These are phyloP conservation scores for Hordeum vulgare DNA, from an alignment of 176 grass and related monocot genomes.

Conservation along the genomic window DNA sequence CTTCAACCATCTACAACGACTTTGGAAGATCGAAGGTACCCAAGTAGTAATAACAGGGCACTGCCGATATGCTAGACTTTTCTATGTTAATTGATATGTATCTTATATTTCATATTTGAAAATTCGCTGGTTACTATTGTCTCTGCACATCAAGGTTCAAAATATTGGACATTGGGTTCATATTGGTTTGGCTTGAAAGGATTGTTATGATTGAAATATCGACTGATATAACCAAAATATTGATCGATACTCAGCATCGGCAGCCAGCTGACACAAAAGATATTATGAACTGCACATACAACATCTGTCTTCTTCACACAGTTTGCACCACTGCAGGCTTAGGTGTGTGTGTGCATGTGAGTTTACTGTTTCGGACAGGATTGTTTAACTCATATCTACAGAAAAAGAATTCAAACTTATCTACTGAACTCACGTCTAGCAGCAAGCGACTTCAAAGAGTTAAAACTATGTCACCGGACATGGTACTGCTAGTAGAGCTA, in stretches of 20 bases:
- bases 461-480: background rate
- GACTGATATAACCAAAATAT: background rate
- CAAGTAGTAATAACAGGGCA: background rate
- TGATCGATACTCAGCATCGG: background rate
- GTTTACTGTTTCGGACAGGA: background rate
- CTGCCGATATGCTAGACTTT: background rate
- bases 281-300: background rate
- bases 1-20: conserved; percentile 71
- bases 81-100: background rate
- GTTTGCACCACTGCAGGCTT: background rate
- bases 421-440: background rate
- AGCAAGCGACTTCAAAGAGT: background rate
- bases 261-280: too few relatives aligned
- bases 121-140: background rate
- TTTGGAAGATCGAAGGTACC: conserved; percentile 72
- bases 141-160: background rate
- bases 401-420: background rate
- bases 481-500: background rate
- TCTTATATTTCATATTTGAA: background rate
- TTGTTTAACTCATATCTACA: background rate
- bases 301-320: background rate
- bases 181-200: background rate
- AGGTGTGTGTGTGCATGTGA: background rate
- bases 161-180: background rate
- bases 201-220: background rate